Evolutionary conservation across 306 rosid genomes (phyloP).

Genomic region (Psophocarpus tetragonolobus): DNA sequence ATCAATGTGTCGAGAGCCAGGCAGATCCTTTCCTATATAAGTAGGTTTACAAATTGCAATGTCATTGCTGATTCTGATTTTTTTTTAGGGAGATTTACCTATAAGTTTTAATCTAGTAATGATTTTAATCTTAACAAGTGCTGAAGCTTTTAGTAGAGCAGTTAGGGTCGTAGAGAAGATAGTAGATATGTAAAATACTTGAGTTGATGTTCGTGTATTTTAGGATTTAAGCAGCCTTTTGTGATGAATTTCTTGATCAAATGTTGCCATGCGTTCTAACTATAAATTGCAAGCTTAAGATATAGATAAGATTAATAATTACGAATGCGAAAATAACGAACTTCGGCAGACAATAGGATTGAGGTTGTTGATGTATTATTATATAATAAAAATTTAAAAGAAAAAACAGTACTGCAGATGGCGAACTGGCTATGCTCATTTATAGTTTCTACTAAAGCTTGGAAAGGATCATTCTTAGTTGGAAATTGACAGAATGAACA

Average conservation of each 20-base stretch:
- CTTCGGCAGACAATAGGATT: neutral
- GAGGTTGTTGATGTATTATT: neutral
- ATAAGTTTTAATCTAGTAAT: neutral
- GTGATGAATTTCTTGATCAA: neutral
- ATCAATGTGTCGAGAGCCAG: neutral
- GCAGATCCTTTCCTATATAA: slow-evolving; percentile 8
- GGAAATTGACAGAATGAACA: neutral
- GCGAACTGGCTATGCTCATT: neutral
- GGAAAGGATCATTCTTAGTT: neutral
- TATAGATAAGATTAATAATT: neutral
- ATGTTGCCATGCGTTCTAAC: neutral
- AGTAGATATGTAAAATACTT: neutral
- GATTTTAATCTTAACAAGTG: neutral
- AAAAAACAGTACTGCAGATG: neutral
- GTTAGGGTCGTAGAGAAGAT: neutral
- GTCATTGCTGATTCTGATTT: slow-evolving; percentile 6
- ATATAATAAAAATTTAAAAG: neutral
- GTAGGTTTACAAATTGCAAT: slow-evolving; percentile 18
- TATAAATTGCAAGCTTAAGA: neutral
- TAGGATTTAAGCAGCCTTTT: neutral
- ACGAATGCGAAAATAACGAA: neutral
- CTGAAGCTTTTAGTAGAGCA: neutral
- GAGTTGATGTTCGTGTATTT: neutral
- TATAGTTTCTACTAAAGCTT: slow-evolving; percentile 3
- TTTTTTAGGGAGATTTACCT: neutral